Base-by-base conservation (phyloP, 1,284 basidiomycete species). In the Ustilago tritici region DNA sequence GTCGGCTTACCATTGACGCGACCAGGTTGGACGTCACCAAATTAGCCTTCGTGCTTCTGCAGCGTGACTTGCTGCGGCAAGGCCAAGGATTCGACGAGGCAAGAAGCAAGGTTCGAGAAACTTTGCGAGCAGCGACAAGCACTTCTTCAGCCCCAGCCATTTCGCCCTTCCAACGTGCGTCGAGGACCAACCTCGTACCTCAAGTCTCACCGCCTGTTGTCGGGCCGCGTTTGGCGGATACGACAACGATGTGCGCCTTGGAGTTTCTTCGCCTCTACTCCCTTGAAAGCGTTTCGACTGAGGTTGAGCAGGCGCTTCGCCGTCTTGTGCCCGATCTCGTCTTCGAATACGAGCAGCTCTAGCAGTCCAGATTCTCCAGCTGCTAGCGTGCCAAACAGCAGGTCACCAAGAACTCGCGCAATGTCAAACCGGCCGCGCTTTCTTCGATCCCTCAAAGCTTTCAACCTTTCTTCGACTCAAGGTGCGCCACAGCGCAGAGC, bases 161-260 rank as follows among this genome's bases (percentile, higher is more conserved):
- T 4, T 56, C 55, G 15, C 56, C 56, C 1, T 57, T 57, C 31
- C 56, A 57, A 28, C 56, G 56, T 9, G 56, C 31, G 11, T 11
- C 56, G 28, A 57, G 11, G 4, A 17, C 32, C 4, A 15, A 15
- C 3, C 15, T 17, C 28, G 9, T 4, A 17, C 10, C 56, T 46
- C 23, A 12, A 17, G 23, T 28, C 23, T 28, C 23, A 28, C 23
- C 23, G 23, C 9, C 56, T 23, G 23, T 5, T 14, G 35, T 14
- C 17, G 56, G 56, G 12, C 32, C 32, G 9, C 32, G 10, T 28
- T 15, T 57, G 3, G 31, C 11, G 12, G 41, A 57, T 15, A 7
- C 41, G 10, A 28, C 23, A 3, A 35, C 7, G n/a, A 43, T 57
- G 12, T 3, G 28, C 14, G n/a, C 43, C 17, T 11, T 46, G n/a